These are phyloP conservation scores for Albatrellus ellisii DNA, from an alignment of 768 basidiomycete species.

Conservation along the genomic window DNA sequence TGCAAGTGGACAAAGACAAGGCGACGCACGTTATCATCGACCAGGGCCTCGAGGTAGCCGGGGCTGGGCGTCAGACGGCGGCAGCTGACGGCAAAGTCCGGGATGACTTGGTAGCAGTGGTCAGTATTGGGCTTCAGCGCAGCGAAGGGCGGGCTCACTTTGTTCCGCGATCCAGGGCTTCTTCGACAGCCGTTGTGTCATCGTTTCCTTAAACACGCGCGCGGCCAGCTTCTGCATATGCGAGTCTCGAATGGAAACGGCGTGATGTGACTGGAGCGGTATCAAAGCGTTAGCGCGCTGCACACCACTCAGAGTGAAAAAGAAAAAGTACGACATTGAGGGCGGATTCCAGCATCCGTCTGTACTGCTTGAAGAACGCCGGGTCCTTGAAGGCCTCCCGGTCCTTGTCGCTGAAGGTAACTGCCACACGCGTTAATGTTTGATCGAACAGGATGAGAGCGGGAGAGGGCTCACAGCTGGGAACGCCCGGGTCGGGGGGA, in stretches of 20 bases:
- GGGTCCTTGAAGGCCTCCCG: conserved; percentile 13
- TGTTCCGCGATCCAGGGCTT: conserved; percentile 17
- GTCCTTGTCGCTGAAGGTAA: conserved; percentile 15
- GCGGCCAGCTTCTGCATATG: conserved; percentile 11
- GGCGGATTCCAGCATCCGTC: conserved; percentile 12
- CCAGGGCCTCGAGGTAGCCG: conserved; percentile 21
- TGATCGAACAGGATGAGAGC: background rate
- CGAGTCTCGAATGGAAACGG: conserved; percentile 7
- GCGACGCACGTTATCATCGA: conserved; percentile 14
- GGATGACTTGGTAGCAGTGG: conserved; percentile 9
- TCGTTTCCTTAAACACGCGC: conserved; percentile 8
- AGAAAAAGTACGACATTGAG: conserved; percentile 11
- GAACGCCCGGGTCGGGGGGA: conserved; percentile 4
- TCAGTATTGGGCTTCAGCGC: background rate
- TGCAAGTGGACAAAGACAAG: background rate
- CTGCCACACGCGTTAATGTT: conserved; percentile 4
- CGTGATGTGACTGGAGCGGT: conserved; percentile 7
- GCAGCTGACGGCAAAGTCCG: conserved; percentile 19
- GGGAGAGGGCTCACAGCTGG: background rate
- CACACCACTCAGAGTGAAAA: background rate
- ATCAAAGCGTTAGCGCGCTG: background rate
- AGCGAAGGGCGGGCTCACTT: conserved; percentile 2
- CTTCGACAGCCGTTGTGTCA: conserved; percentile 15
- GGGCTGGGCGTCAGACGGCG: conserved; percentile 21
- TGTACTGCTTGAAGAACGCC: conserved; percentile 10